phyloP scores from a whole-genome alignment of 257 asterid genomes.

The Gentiana macrophylla region DNA sequence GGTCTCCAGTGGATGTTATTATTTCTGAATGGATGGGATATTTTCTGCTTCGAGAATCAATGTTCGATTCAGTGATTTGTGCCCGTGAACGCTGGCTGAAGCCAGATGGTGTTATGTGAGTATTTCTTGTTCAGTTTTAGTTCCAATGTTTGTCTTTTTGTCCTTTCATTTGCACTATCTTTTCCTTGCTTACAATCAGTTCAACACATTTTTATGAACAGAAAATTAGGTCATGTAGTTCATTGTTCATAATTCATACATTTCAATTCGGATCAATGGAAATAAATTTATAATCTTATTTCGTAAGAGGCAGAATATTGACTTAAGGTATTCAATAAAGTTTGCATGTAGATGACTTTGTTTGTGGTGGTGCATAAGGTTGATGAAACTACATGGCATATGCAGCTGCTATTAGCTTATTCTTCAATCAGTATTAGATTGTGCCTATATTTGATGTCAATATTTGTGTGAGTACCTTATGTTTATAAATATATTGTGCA shows the following conservation, averaged over 20 bases:
- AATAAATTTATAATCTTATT: no score
- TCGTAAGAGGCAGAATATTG: no score
- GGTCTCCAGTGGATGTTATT: slow-evolving; percentile 70
- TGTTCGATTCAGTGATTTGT: slow-evolving; percentile 87
- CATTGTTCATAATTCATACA: background rate
- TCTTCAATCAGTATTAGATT: no score
- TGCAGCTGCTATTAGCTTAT: no score
- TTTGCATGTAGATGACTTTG: no score
- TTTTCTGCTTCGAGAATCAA: slow-evolving; percentile 97
- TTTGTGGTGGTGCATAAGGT: no score
- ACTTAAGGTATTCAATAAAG: no score
- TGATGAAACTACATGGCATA: no score
- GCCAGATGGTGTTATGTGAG: slow-evolving; percentile 89
- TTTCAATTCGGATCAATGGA: background rate
- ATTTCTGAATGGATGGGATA: slow-evolving; percentile 99
- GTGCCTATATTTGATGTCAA: no score
- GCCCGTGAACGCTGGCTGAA: slow-evolving; percentile 96
- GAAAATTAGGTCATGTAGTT: background rate
- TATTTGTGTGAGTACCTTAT: no score
- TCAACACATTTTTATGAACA: background rate
- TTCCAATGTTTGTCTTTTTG: background rate
- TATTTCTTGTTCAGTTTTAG: slow-evolving; percentile 3
- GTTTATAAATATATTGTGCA: no score
- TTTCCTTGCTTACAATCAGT: background rate
- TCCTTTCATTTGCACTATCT: background rate